phyloP scores from a whole-genome alignment of 768 basidiomycete genomes.

The Neoboletus brunneissimus region DNA sequence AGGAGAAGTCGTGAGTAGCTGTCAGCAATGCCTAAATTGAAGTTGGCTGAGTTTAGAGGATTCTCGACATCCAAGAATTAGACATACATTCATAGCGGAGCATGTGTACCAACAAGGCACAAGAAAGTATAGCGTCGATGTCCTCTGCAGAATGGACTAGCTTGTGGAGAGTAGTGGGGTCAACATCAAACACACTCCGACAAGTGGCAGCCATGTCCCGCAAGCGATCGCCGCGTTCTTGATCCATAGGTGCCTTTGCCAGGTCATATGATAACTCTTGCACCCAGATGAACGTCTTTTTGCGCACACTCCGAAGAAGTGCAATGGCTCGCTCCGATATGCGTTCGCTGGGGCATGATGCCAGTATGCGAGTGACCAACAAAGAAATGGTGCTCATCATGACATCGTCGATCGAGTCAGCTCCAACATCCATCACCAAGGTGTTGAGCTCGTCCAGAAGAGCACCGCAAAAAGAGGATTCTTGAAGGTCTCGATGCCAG shows the following conservation, averaged over 20 bases:
- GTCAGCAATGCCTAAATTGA: background rate
- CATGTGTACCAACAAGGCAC: background rate
- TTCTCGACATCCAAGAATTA: background rate
- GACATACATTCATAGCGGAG: background rate
- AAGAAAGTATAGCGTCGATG: background rate
- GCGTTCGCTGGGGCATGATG: background rate
- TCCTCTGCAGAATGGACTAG: too few species aligned
- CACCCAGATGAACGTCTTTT: background rate
- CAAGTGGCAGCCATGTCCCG: background rate
- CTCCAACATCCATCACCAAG: background rate
- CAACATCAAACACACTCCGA: background rate
- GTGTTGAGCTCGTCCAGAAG: background rate
- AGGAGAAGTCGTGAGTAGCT: background rate
- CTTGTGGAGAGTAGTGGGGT: background rate
- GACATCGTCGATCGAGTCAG: conserved; percentile 19
- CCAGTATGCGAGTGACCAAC: conserved; percentile 13
- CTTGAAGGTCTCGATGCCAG: background rate
- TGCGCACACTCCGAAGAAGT: background rate
- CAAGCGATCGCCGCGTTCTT: background rate
- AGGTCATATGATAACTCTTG: background rate
- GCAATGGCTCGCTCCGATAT: background rate
- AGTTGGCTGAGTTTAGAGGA: background rate
- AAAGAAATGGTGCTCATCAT: conserved; percentile 30
- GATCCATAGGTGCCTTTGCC: background rate
- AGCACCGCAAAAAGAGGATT: background rate